Conservation (phyloP, 768 basidiomycete genomes). For the Suillus bovinus region DNA sequence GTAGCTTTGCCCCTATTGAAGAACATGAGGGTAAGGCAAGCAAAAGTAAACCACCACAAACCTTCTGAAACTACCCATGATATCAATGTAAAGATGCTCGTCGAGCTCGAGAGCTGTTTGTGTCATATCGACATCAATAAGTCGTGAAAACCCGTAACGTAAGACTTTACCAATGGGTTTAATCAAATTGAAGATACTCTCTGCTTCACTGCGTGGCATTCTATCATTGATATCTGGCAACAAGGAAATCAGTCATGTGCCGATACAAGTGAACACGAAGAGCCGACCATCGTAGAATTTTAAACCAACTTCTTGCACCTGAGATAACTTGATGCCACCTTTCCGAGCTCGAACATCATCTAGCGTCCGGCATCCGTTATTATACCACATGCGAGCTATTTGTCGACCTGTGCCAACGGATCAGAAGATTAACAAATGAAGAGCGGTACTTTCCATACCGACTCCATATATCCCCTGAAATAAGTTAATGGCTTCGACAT, state of each 20-base stretch:
- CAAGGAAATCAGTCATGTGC: not conserved
- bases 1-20: slow-evolving; percentile 65
- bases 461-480: slow-evolving; percentile 89
- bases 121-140: not conserved
- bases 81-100: slow-evolving; percentile 67
- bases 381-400: slow-evolving; percentile 74
- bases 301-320: slow-evolving; percentile 67
- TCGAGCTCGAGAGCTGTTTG: slow-evolving; percentile 68
- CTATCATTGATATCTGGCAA: slow-evolving; percentile 74
- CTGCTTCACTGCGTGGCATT: slow-evolving; percentile 84
- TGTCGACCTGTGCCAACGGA: slow-evolving; percentile 48
- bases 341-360: slow-evolving; percentile 67
- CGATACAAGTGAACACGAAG: not conserved
- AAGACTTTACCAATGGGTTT: slow-evolving; percentile 59
- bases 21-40: not conserved
- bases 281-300: slow-evolving; percentile 65
- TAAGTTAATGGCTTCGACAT: slow-evolving; percentile 51
- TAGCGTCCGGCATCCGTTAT: slow-evolving; percentile 73
- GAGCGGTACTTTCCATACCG: slow-evolving; percentile 46
- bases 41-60: slow-evolving; percentile 22
- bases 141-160: not conserved
- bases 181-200: slow-evolving; percentile 69
- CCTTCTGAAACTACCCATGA: slow-evolving; percentile 93
- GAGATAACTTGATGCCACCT: slow-evolving; percentile 58
- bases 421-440: not conserved